phyloP scores from a whole-genome alignment of 257 asterid genomes.

The Fraxinus pennsylvanica region DNA sequence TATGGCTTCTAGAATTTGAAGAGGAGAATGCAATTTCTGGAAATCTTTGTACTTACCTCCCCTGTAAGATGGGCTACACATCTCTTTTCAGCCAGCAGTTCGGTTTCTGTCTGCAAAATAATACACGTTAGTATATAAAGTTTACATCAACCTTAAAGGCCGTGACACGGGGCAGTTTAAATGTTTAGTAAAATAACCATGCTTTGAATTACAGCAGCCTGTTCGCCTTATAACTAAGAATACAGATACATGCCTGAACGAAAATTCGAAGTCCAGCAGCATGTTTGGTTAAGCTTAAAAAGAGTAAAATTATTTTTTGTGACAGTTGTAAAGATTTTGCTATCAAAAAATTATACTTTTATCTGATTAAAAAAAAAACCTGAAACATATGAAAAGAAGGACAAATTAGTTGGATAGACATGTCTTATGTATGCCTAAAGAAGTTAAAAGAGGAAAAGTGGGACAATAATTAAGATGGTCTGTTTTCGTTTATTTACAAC shows the following conservation, averaged over 20 bases:
- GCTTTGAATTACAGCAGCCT: background rate
- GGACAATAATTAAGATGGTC: background rate
- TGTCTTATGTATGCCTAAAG: background rate
- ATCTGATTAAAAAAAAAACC: no score
- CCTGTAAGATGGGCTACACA: conserved; percentile 99
- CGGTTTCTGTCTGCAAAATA: conserved; percentile 82
- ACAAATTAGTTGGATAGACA: background rate
- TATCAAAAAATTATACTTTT: no score
- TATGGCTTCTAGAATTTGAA: background rate
- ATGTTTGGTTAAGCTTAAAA: no score
- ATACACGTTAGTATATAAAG: background rate
- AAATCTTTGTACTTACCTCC: conserved; percentile 50
- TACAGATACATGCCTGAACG: background rate
- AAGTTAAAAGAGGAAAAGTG: background rate
- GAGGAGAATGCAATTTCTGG: background rate
- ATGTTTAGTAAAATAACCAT: background rate
- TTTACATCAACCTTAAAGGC: background rate
- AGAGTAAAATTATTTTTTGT: no score
- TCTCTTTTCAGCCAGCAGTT: conserved; percentile 91
- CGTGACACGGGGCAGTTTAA: background rate
- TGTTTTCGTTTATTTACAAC: background rate
- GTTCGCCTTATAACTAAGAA: no score
- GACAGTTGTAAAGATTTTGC: no score
- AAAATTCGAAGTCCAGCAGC: no score
- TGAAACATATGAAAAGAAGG: background rate